Percentiles rank a stretch among this genome's conserved stretches.
Evolutionary conservation across 164 flowering plant species (phyloP).

Genomic region (Amborella trichopoda): DNA sequence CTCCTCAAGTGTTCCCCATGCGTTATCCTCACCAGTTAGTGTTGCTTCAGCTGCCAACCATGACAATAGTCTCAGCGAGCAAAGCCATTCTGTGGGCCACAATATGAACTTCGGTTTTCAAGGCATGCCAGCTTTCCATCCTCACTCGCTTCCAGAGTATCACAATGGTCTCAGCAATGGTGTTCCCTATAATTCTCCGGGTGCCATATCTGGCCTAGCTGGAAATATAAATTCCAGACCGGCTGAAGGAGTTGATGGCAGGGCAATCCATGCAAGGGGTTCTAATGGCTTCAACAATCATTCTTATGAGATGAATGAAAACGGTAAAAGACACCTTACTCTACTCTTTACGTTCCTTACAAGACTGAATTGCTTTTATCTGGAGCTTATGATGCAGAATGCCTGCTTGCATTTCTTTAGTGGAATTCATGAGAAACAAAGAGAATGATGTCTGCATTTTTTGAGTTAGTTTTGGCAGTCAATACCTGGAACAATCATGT

Average conservation of each 20-base stretch:
- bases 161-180: conserved; percentile 24
- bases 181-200: conserved; percentile 27
- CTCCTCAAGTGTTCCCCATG: conserved; percentile 40
- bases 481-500: too few relatives aligned
- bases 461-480: too few relatives aligned
- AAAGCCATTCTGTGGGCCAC: conserved; percentile 24
- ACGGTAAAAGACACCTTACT: conserved; percentile 35
- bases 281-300: conserved; percentile 24
- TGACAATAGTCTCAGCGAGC: conserved; percentile 19
- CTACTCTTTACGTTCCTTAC: too few relatives aligned
- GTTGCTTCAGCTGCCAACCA: conserved; percentile 23
- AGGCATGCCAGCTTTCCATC: conserved; percentile 27
- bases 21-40: conserved; percentile 30
- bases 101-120: conserved; percentile 33
- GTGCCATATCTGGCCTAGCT: conserved; percentile 18
- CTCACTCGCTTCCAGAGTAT: conserved; percentile 64
- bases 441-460: too few relatives aligned
- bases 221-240: conserved; percentile 19
- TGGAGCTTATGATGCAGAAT: too few relatives aligned
- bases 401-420: too few relatives aligned
- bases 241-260: conserved; percentile 30
- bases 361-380: too few relatives aligned
- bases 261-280: conserved; percentile 25
- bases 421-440: too few relatives aligned
- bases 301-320: conserved; percentile 28